Base-by-base conservation (phyloP, 345 rosid genomes). In the Eucalyptus marginata region DNA sequence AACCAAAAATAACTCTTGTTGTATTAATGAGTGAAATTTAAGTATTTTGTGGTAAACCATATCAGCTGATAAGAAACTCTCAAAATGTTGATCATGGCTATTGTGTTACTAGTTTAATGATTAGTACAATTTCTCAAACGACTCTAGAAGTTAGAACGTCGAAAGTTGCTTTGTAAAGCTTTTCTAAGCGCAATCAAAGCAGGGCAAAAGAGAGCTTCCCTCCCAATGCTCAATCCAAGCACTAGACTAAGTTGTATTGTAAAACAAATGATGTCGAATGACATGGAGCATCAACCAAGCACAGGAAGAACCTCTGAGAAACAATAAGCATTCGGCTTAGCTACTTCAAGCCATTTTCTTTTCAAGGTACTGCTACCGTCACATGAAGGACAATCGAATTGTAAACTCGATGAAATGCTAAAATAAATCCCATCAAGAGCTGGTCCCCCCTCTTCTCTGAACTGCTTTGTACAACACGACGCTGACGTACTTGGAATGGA, bases 381-480 rank as follows among this genome's bases (percentile, higher is more conserved):
- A 14, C 56, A 25, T 68, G 14, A 31, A 76, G 68, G 89, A 86
- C 71, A 90, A 81, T 83, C 44, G 58, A 66, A 87, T 68, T 52
- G 80, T 40, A 62, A 62, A 49, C 51, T 52, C 13, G 88, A 51
- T 86, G 62, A 89, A 86, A 71, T 20, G 86, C 87, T 86, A 90
- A 90, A 92, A 87, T 43, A 43, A 31, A 62, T 40, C 14, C 47
- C 29, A 44, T 94, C 90, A 94, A 87, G 91, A 91, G 94, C 93
- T 91, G 84, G 93, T 52, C 88, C 92, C 95, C 40, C 97, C 96
- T 89, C 95, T 95, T 92, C 96, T 92, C 43, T 92, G 96, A 87
- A 96, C 97, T 3, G 98, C 98, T 91, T 98, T 97, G 94, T 98
- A 98, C 87, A 98, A 93, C 91, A 98, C 99, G 43, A 97, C 98